phyloP scores from a whole-genome alignment of 805 yeast genomes.

The Wickerhamiella allomyrinae region DNA sequence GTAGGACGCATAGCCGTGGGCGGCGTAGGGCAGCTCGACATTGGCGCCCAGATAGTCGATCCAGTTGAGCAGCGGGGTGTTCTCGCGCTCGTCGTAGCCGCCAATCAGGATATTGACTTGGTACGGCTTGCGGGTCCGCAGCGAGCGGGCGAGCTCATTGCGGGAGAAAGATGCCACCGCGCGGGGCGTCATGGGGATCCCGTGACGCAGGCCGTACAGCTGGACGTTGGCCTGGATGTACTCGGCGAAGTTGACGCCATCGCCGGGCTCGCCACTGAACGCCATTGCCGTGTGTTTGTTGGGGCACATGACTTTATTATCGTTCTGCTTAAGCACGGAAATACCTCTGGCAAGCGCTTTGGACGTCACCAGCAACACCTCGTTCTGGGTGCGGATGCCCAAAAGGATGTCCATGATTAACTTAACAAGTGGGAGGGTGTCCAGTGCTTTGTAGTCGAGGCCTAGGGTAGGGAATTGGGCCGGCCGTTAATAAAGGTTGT shows the following conservation, averaged over 20 bases:
- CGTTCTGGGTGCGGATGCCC: constrained; percentile 71
- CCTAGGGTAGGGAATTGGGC: too few relatives aligned
- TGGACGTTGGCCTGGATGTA: constrained; percentile 86
- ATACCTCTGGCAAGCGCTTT: constrained; percentile 88
- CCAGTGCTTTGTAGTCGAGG: too few relatives aligned
- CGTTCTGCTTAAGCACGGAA: constrained; percentile 60
- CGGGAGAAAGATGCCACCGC: constrained; percentile 84
- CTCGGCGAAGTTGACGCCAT: constrained; percentile 89
- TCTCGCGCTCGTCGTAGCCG: constrained; percentile 52
- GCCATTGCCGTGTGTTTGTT: constrained; percentile 73
- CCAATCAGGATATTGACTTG: constrained; percentile 87
- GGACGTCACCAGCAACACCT: constrained; percentile 84
- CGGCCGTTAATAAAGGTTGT: too few relatives aligned
- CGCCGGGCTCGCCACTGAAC: constrained; percentile 92
- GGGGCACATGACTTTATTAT: constrained; percentile 64
- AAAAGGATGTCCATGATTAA: constrained; percentile 80
- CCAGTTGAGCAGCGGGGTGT: constrained; percentile 61
- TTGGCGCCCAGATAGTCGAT: constrained; percentile 90
- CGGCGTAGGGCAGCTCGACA: constrained; percentile 86
- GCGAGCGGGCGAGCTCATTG: constrained; percentile 69
- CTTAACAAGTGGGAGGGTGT: too few relatives aligned
- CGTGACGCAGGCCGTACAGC: constrained; percentile 74
- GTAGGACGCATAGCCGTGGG: constrained; percentile 98
- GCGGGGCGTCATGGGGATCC: constrained; percentile 63
- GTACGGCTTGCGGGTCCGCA: constrained; percentile 89